Conservation (phyloP, 78 protist genomes). For the Chrysochromulina tobinii region DNA sequence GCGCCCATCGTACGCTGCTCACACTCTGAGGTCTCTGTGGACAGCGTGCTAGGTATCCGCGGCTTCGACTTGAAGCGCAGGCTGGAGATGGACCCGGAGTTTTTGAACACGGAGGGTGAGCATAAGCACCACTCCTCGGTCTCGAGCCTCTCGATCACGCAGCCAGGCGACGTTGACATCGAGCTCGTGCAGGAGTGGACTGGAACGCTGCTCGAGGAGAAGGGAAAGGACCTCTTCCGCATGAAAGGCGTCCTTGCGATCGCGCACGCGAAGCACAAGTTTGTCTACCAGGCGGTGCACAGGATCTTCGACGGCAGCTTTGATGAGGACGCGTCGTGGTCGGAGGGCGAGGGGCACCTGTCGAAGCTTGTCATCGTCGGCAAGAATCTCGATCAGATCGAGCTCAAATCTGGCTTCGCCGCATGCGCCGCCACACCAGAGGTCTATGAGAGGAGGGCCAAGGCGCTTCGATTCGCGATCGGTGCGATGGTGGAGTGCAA, state of each 20-base stretch:
- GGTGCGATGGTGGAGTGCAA: no score
- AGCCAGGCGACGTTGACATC: background rate
- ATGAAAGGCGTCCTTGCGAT: constrained; percentile 42
- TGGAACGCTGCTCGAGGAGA: background rate
- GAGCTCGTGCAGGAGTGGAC: background rate
- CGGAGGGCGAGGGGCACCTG: background rate
- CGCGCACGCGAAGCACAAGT: background rate
- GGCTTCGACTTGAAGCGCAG: constrained; percentile 30
- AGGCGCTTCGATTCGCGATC: background rate
- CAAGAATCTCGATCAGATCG: constrained; percentile 18
- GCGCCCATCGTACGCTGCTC: background rate
- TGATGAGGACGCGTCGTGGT: background rate
- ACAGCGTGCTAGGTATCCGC: background rate
- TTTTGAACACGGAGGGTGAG: constrained; percentile 6
- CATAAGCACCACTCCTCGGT: constrained; percentile 16
- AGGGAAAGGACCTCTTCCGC: constrained; percentile 27
- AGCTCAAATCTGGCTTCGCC: background rate
- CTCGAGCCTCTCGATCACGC: background rate
- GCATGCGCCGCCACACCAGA: background rate
- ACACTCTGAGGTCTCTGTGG: background rate
- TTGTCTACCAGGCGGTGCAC: constrained; percentile 42
- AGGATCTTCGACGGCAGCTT: background rate
- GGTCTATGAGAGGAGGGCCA: background rate
- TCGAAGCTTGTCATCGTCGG: constrained; percentile 46
- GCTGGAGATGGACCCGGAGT: constrained; percentile 28